Evolutionary conservation across 441 rosid genomes (phyloP).

Genomic region (Arabidopsis lyrata): DNA sequence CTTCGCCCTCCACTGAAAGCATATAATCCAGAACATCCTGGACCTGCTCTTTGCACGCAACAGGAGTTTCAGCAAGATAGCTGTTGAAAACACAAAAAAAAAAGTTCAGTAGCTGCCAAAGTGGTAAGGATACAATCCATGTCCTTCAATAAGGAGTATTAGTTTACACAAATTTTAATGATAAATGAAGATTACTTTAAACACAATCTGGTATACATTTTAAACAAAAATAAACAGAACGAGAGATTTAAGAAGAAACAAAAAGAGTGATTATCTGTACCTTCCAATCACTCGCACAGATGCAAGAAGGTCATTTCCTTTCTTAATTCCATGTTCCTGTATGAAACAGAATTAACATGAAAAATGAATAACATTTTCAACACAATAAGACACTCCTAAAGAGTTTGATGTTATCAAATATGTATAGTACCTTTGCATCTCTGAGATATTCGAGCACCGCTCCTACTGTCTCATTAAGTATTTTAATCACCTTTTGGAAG

Average conservation of each 20-base stretch:
- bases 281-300: conserved; percentile 91
- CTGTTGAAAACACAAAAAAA: conserved; percentile 50
- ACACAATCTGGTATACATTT: background rate
- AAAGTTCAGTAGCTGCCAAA: conserved; percentile 5
- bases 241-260: conserved; percentile 6
- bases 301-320: conserved; percentile 94
- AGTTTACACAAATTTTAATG: background rate
- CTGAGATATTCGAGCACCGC: conserved; percentile 78
- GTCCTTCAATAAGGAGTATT: conserved; percentile 10
- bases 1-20: conserved; percentile 87
- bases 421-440: conserved; percentile 78
- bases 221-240: background rate
- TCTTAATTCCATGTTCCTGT: conserved; percentile 85
- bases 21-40: conserved; percentile 72
- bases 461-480: conserved; percentile 68
- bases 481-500: conserved; percentile 63
- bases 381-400: conserved; percentile 10
- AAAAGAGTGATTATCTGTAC: conserved; percentile 50
- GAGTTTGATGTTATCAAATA: conserved; percentile 22
- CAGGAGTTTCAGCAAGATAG: conserved; percentile 90
- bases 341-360: conserved; percentile 40
- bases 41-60: conserved; percentile 79
- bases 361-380: conserved; percentile 26
- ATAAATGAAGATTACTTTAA: background rate
- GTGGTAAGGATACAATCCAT: conserved; percentile 10